phyloP scores from a whole-genome alignment of 2,329 filamentous ascomycete genomes.

The Metarhizium sp. region DNA sequence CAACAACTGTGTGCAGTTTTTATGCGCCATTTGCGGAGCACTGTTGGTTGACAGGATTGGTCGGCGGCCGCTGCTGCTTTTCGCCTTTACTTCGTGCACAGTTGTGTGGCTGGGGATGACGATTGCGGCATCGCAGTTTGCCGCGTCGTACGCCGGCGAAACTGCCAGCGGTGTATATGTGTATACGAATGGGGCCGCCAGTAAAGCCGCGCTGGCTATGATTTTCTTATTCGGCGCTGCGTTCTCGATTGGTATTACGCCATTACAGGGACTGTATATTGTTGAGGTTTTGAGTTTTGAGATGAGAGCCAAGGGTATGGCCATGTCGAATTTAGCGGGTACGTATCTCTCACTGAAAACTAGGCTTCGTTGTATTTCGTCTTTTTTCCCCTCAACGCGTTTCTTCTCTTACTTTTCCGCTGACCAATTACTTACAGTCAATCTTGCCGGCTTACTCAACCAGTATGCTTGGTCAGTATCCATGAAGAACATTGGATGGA shows the following conservation, averaged over 20 bases:
- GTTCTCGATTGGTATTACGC: slow-evolving; percentile 34
- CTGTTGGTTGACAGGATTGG: slow-evolving; percentile 39
- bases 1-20: slow-evolving; percentile 40
- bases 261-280: slow-evolving; percentile 31
- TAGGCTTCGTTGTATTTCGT: neutral
- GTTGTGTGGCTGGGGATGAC: slow-evolving; percentile 43
- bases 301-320: slow-evolving; percentile 45
- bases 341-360: neutral
- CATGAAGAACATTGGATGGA: slow-evolving; percentile 39
- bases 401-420: slow-evolving; percentile 13
- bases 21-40: slow-evolving; percentile 39
- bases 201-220: slow-evolving; percentile 38
- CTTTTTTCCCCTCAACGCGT: slow-evolving; percentile 5
- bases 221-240: slow-evolving; percentile 46
- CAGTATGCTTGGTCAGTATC: slow-evolving; percentile 37
- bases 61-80: slow-evolving; percentile 42
- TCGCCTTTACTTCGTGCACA: slow-evolving; percentile 37
- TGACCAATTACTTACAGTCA: neutral
- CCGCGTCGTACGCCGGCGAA: slow-evolving; percentile 19
- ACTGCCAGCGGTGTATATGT: slow-evolving; percentile 17
- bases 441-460: slow-evolving; percentile 34
- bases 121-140: slow-evolving; percentile 30
- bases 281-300: slow-evolving; percentile 43
- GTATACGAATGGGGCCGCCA: slow-evolving; percentile 24
- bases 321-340: slow-evolving; percentile 28